Evolutionary conservation across 73 alveolate genomes (phyloP).

Genomic region (Vitrella brassicaformis): DNA sequence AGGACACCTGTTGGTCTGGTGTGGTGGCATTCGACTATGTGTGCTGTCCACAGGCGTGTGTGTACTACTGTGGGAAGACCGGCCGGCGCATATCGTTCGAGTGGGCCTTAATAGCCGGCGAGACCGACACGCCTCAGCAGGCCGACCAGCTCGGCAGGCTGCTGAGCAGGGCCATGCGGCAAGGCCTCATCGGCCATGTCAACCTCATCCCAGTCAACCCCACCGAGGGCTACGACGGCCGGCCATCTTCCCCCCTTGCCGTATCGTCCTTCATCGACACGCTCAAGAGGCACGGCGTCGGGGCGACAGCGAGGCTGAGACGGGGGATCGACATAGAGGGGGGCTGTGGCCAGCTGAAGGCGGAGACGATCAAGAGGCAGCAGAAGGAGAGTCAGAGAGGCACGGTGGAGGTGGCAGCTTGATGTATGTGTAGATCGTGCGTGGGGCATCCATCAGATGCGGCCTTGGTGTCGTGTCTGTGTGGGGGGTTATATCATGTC

Average conservation of each 20-base stretch:
- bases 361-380: background rate
- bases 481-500: too few species aligned
- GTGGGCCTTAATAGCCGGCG: conserved; percentile 27
- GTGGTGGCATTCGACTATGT: too few species aligned
- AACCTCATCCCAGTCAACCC: conserved; percentile 34
- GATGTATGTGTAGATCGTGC: too few species aligned
- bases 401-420: too few species aligned
- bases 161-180: background rate
- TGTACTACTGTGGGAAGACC: background rate
- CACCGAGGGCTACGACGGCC: conserved; percentile 16
- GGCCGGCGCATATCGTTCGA: conserved; percentile 20
- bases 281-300: background rate
- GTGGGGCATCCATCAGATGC: too few species aligned
- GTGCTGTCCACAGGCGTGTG: background rate
- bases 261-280: background rate
- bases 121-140: conserved; percentile 21
- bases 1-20: too few species aligned
- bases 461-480: too few species aligned
- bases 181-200: conserved; percentile 17
- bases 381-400: background rate
- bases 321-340: conserved; percentile 30
- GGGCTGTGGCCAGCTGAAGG: conserved; percentile 20
- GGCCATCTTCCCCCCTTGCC: conserved; percentile 2
- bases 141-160: conserved; percentile 18
- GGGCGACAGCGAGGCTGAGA: conserved; percentile 21